A percentile compares a stretch with the other conserved stretches of the same genome.
Conservation (phyloP, 2,329 filamentous ascomycete species). For the Cercospora janseana region DNA sequence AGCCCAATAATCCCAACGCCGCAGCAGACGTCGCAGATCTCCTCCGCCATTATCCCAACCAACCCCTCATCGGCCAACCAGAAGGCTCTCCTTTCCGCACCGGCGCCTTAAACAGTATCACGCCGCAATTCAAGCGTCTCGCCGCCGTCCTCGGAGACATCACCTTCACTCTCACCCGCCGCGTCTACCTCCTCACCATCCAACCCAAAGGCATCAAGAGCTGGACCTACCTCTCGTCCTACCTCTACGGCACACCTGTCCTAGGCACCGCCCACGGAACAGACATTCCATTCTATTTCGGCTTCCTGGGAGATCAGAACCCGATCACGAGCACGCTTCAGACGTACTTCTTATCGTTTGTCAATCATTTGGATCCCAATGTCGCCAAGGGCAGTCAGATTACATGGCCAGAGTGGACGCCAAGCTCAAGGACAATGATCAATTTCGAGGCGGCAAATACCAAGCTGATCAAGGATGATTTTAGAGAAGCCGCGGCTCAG, state of each 20-base stretch:
- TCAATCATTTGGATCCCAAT: slow-evolving; percentile 71
- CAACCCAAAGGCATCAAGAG: slow-evolving; percentile 55
- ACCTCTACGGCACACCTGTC: slow-evolving; percentile 68
- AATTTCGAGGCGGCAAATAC: slow-evolving; percentile 44
- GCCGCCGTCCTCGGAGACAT: slow-evolving; percentile 72
- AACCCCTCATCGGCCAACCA: slow-evolving; percentile 43
- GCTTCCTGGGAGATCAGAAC: slow-evolving; percentile 7
- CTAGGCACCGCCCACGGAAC: slow-evolving; percentile 72
- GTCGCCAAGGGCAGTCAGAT: slow-evolving; percentile 37
- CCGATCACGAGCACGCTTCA: slow-evolving; percentile 49
- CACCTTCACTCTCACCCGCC: slow-evolving; percentile 69
- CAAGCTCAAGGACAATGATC: slow-evolving; percentile 50
- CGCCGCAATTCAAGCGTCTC: slow-evolving; percentile 74
- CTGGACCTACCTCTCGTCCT: slow-evolving; percentile 75
- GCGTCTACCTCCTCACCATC: slow-evolving; percentile 58
- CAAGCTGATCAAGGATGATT: slow-evolving; percentile 49
- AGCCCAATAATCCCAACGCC: slow-evolving; percentile 47
- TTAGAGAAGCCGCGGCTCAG: slow-evolving; percentile 47
- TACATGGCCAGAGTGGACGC: slow-evolving; percentile 57
- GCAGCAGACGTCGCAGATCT: slow-evolving; percentile 49
- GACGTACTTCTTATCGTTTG: slow-evolving; percentile 70
- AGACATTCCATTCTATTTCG: slow-evolving; percentile 40
- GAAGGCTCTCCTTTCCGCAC: slow-evolving; percentile 73
- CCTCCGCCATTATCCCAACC: slow-evolving; percentile 62
- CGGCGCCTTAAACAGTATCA: slow-evolving; percentile 65